phyloP scores from a whole-genome alignment of 257 asterid genomes.

The Coffea eugenioides region DNA sequence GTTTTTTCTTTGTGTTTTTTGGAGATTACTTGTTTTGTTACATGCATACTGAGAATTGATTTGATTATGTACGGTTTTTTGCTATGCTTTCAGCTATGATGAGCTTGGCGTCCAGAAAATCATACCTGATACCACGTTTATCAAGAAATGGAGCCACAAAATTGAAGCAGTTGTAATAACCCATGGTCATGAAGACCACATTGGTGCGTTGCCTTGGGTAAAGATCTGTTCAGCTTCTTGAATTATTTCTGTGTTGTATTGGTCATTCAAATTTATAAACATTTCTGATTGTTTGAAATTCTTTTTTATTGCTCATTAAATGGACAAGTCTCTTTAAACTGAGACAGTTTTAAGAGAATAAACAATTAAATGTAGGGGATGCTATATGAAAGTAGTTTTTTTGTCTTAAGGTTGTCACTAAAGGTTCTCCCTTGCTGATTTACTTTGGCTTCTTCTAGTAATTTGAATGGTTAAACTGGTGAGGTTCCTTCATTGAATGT shows the following conservation, averaged over 20 bases:
- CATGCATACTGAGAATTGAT: neutral
- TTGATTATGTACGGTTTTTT: slow-evolving; percentile 10
- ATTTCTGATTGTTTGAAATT: slow-evolving; percentile 3
- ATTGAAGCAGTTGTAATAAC: slow-evolving; percentile 98
- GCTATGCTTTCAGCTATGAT: slow-evolving; percentile 54
- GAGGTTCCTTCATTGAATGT: neutral
- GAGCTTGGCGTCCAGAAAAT: slow-evolving; percentile 98
- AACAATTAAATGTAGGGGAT: neutral
- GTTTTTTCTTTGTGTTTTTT: neutral
- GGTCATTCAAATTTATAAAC: neutral
- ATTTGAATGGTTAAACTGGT: neutral
- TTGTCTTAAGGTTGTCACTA: neutral
- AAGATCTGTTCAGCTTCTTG: slow-evolving; percentile 52
- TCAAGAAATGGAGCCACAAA: slow-evolving; percentile 97
- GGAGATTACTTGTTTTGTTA: neutral
- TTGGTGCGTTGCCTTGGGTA: slow-evolving; percentile 99
- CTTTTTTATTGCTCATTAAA: neutral
- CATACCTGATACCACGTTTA: slow-evolving; percentile 94
- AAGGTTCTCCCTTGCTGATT: neutral
- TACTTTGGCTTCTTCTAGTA: neutral
- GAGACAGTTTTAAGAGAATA: neutral
- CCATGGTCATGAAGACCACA: slow-evolving; percentile 99
- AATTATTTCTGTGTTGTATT: slow-evolving; percentile 6
- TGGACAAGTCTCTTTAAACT: neutral
- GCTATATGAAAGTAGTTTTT: neutral